phyloP scores from a whole-genome alignment of 176 grass and related monocot genomes.

The Ensete glaucum region DNA sequence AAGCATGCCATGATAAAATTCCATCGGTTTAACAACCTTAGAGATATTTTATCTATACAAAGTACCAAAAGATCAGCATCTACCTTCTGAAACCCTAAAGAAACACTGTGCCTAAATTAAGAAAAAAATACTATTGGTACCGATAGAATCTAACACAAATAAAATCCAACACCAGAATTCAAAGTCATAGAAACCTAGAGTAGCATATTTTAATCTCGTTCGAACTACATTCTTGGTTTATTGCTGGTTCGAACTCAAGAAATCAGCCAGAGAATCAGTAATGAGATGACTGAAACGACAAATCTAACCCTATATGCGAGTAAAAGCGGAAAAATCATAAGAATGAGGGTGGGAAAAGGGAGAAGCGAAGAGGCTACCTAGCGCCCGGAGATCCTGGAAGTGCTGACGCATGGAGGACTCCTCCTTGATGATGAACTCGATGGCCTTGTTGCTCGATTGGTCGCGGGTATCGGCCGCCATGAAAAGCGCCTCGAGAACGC shows the following conservation, averaged over 20 bases:
- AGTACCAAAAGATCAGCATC: neutral
- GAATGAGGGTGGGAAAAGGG: neutral
- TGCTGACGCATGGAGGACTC: conserved; percentile 71
- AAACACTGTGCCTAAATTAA: neutral
- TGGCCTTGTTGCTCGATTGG: conserved; percentile 31
- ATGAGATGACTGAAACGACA: neutral
- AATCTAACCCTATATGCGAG: conserved; percentile 11
- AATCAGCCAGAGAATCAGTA: conserved; percentile 4
- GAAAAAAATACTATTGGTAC: neutral
- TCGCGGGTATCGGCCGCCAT: conserved; percentile 32
- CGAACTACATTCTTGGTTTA: neutral
- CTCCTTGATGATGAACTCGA: conserved; percentile 34
- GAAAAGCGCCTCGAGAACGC: conserved; percentile 79
- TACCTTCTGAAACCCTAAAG: neutral
- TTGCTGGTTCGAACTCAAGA: neutral
- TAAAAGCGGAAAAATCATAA: neutral
- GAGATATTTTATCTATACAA: neutral
- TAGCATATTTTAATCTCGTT: neutral
- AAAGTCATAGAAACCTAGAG: neutral
- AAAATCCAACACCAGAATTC: neutral
- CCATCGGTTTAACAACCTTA: neutral
- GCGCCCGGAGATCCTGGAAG: conserved; percentile 74
- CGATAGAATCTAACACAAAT: neutral
- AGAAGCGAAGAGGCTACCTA: conserved; percentile 28
- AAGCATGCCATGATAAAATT: no score